Evolutionary conservation across 139 green algal species (phyloP), one percentile per base, ranked within the genome.

Genomic region (Picochlorum sp.): DNA sequence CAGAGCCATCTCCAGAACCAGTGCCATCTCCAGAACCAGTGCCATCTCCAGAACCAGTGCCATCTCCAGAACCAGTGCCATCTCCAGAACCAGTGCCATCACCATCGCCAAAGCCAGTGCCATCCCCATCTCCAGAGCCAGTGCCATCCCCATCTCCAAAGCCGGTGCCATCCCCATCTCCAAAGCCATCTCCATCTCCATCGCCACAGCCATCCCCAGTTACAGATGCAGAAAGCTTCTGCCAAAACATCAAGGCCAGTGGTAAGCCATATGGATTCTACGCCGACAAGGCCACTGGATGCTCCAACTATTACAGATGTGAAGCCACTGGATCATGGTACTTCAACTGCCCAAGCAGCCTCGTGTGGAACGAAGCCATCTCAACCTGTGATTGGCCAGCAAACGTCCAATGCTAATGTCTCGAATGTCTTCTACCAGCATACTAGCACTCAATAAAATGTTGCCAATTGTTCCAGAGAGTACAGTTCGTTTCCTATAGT

Each of bases 351-450:
- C 20, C 37, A 6, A 3, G 9, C 6, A 20, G 21, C 4, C 38
- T 67, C 4, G 5, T 58, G 3, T 72, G 66, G 37, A 67, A 72
- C 37, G 15, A 70, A 28, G 49, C 65, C 28, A 55, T 38, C 31
- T 45, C 31, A 14, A 52, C 65, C 3, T 70, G 65, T 52, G 65
- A 70, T 51, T 70, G 52, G 52, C 49, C 49, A 15, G 20, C 30
- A 15, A 70, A 70, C 20, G 65, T 70, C 24, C 24, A 65, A 16
- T 70, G 65, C 52, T 59, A 28, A 41, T 54, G n/a, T n/a, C n/a
- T n/a, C n/a, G n/a, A n/a, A 2, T 54, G 2, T 21, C 24, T 7
- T 54, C 1, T 21, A 54, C 23, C n/a, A 24, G 8, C 34, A 41
- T 13, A 0, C 8, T 13, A 11, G 7, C 34, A 41, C 34, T 11